Evolutionary conservation across 805 yeast genomes (phyloP).

Genomic region (Hanseniaspora meyeri): DNA sequence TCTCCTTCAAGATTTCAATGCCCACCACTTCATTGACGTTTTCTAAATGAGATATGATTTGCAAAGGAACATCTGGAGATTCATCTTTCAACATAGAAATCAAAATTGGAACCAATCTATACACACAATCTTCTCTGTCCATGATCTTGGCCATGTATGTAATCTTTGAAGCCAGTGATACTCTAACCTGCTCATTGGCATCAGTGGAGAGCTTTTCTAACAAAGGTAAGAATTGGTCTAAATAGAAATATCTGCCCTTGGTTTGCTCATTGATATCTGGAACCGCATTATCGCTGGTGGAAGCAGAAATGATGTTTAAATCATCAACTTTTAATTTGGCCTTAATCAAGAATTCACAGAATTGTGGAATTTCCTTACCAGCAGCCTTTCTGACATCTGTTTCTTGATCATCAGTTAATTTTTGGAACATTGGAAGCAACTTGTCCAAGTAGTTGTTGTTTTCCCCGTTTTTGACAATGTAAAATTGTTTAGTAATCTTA

Average conservation of each 20-base stretch:
- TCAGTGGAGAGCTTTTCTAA: slow-evolving; percentile 78
- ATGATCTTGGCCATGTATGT: slow-evolving; percentile 77
- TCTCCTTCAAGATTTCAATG: slow-evolving; percentile 71
- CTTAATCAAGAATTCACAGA: slow-evolving; percentile 38
- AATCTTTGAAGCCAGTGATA: slow-evolving; percentile 78
- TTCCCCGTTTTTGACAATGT: slow-evolving; percentile 36
- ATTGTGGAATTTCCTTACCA: slow-evolving; percentile 78
- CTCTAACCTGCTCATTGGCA: slow-evolving; percentile 84
- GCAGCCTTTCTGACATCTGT: slow-evolving; percentile 94
- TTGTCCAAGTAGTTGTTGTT: slow-evolving; percentile 29
- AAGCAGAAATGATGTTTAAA: neutral
- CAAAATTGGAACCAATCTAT: slow-evolving; percentile 73
- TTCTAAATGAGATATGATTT: slow-evolving; percentile 83
- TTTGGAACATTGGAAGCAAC: slow-evolving; percentile 50
- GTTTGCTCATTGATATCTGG: slow-evolving; percentile 3
- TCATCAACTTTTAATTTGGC: neutral
- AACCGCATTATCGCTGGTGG: neutral
- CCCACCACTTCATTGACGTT: slow-evolving; percentile 91
- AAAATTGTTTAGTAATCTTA: slow-evolving; percentile 53
- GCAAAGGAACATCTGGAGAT: slow-evolving; percentile 88
- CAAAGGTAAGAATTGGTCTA: slow-evolving; percentile 66
- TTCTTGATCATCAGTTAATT: slow-evolving; percentile 79
- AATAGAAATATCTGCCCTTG: slow-evolving; percentile 33
- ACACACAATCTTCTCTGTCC: slow-evolving; percentile 73
- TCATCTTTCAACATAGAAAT: slow-evolving; percentile 92